Conservation (phyloP, 2,329 filamentous ascomycete species). For the Phialocephala subalpina region DNA sequence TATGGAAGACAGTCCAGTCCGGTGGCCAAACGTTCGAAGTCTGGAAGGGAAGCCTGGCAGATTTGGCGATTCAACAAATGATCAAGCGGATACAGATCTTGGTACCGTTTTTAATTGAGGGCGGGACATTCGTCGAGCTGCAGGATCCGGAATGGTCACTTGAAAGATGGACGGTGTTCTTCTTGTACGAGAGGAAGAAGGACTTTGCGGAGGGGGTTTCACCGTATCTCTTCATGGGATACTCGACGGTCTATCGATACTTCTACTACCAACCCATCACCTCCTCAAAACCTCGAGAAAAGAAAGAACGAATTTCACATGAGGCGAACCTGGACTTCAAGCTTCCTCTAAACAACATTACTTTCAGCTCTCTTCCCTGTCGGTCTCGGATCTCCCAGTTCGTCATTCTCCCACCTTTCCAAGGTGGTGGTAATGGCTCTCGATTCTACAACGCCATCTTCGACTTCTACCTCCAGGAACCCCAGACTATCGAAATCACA, state of each 20-base stretch:
- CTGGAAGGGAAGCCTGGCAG: conserved; percentile 79
- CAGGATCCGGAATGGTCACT: conserved; percentile 76
- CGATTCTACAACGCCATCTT: conserved; percentile 83
- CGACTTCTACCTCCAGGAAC: conserved; percentile 68
- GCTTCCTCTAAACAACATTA: conserved; percentile 41
- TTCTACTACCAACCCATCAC: conserved; percentile 67
- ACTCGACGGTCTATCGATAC: conserved; percentile 89
- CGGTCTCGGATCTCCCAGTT: conserved; percentile 93
- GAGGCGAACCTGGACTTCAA: conserved; percentile 48
- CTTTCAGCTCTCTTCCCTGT: conserved; percentile 70
- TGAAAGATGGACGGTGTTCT: conserved; percentile 91
- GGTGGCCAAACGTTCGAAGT: conserved; percentile 78
- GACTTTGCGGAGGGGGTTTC: conserved; percentile 51
- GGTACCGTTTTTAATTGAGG: conserved; percentile 89
- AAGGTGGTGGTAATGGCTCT: conserved; percentile 74
- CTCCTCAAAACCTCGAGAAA: conserved; percentile 50
- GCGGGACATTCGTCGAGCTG: conserved; percentile 77
- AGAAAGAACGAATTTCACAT: conserved; percentile 44
- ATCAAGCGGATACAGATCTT: conserved; percentile 85
- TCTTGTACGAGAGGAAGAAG: conserved; percentile 76
- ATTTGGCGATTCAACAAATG: conserved; percentile 73
- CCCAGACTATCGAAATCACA: conserved; percentile 81
- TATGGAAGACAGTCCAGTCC: conserved; percentile 69
- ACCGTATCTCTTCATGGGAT: conserved; percentile 86
- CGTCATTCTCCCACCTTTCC: conserved; percentile 87